Evolutionary conservation across 352 stramenopile species (phyloP).

Genomic region (Phytopythium aichiense): DNA sequence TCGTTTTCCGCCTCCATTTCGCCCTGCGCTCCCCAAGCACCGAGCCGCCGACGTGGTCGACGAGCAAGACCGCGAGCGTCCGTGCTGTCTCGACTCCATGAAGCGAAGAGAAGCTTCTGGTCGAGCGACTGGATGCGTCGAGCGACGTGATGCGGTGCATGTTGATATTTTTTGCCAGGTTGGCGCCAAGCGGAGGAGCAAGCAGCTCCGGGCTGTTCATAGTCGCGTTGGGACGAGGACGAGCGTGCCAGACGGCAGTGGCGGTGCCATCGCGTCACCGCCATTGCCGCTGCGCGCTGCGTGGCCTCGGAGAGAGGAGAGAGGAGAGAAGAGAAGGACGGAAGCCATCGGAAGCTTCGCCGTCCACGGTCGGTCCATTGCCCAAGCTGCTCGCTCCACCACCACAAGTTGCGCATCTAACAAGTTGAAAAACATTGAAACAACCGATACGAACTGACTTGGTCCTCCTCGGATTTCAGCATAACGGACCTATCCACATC

Average conservation of each 20-base stretch:
- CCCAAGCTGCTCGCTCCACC: background rate
- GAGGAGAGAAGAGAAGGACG: background rate
- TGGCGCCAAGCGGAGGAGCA: background rate
- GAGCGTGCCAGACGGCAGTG: background rate
- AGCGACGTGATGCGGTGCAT: background rate
- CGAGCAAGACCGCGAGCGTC: background rate
- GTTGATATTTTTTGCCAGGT: slow-evolving; percentile 1
- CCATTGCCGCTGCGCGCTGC: background rate
- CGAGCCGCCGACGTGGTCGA: background rate
- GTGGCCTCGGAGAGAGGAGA: background rate
- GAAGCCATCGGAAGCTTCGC: slow-evolving; percentile 3
- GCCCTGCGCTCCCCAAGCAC: background rate
- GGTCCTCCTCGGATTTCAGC: background rate
- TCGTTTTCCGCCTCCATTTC: background rate
- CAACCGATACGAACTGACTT: background rate
- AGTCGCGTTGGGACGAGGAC: background rate
- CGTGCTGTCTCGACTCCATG: background rate
- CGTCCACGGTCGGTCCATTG: background rate
- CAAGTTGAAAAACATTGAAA: slow-evolving; percentile 1
- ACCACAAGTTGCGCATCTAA: background rate
- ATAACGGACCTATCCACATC: too few species aligned
- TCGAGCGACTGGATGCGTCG: background rate
- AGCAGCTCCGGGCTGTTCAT: background rate
- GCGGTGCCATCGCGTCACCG: background rate
- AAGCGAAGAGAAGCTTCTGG: slow-evolving; percentile 3